phyloP scores from a whole-genome alignment of 2,329 filamentous ascomycete species.

The Calonectria henricotiae region DNA sequence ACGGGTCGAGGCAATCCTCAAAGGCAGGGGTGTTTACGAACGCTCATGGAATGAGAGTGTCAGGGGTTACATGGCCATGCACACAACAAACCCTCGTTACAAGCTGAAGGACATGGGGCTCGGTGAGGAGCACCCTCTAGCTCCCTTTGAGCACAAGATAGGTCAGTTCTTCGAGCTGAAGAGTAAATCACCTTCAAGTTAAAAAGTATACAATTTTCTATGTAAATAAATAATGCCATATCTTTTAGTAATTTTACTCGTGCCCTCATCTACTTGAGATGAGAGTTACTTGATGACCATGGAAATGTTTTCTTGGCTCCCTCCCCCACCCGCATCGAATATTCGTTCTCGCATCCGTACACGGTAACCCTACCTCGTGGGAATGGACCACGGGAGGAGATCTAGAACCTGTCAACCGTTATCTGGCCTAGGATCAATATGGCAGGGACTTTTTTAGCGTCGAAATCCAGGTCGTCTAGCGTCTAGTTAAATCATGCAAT shows the following conservation, averaged over 20 bases:
- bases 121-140: slow-evolving; percentile 29
- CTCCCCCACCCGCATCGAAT: neutral
- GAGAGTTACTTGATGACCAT: neutral
- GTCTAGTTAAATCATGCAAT: slow-evolving; percentile 8
- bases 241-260: slow-evolving; percentile 3
- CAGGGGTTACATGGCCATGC: slow-evolving; percentile 33
- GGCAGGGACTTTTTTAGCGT: slow-evolving; percentile 16
- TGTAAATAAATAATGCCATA: slow-evolving; percentile 10
- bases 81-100: slow-evolving; percentile 33
- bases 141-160: slow-evolving; percentile 29
- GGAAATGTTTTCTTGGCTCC: neutral
- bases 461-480: slow-evolving; percentile 8
- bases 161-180: slow-evolving; percentile 28
- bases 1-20: slow-evolving; percentile 30
- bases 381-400: slow-evolving; percentile 10
- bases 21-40: slow-evolving; percentile 32
- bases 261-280: no score
- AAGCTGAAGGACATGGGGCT: slow-evolving; percentile 25
- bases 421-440: slow-evolving; percentile 5
- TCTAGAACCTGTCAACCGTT: slow-evolving; percentile 20
- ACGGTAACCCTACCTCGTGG: neutral
- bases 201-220: neutral
- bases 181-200: neutral
- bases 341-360: neutral
- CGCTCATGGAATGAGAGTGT: slow-evolving; percentile 30